Evolutionary conservation across 1,284 basidiomycete genomes (phyloP), one percentile per base, ranked within the genome.

Genomic region (Hemileia vastatrix): DNA sequence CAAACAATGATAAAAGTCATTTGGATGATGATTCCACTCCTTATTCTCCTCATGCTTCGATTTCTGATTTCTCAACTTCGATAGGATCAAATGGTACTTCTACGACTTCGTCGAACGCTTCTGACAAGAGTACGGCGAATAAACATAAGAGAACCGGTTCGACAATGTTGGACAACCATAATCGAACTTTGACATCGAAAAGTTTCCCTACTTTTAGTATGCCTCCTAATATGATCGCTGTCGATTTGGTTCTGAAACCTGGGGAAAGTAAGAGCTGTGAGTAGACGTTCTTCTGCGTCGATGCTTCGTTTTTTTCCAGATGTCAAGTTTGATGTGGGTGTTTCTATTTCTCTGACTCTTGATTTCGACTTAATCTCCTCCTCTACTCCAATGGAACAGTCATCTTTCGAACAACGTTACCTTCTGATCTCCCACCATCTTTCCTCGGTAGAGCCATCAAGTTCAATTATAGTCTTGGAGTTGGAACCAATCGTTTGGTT

Each of bases 401-500:
- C n/a, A n/a, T n/a, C n/a, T n/a, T n/a, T n/a, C n/a, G n/a, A n/a
- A n/a, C n/a, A n/a, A n/a, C n/a, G n/a, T 78, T 96, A 0, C 92
- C 94, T 0, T 79, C 83, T 4, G 83, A 83, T 62, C 79, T 97
- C 0, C 94, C 94, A 0, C 94, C 94, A 0, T 90, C 91, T 0
- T 95, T 88, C 78, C 82, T 83, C 45, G 94, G 94, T 1, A 85
- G 86, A 55, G 81, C 85, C 0, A 80, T 96, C 66, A 82, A 81
- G 68, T 93, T 98, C 75, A 85, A 86, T 6, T 98, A 97, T 74
- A 86, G 90, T 68, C 82, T 98, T 9, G 80, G 88, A 8, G 81
- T 97, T 1, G 91, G 92, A 1, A 86, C 87, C 0, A 92, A 88
- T 77, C n/a, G n/a, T n/a, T n/a, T n/a, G n/a, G n/a, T n/a, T n/a